Percentiles rank a stretch among this genome's conserved stretches.
Conservation (phyloP, 768 basidiomycete species). For the Roridomyces roridus region DNA sequence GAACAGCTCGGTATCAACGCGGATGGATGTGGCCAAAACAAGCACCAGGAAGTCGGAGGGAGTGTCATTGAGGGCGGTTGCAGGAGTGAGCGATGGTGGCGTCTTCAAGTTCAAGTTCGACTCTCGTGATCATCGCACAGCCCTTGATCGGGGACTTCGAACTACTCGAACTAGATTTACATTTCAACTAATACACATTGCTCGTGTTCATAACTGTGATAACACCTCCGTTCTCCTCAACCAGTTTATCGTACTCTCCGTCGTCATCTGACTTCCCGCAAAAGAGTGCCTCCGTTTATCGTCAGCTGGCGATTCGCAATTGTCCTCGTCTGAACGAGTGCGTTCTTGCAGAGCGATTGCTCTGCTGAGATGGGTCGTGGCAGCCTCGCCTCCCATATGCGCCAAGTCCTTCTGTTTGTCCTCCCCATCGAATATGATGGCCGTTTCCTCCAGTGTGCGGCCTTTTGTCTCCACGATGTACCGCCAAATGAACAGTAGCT, state of each 20-base stretch:
- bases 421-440: conserved; percentile 73
- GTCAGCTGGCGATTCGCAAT: not conserved
- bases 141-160: no score
- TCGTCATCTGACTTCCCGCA: conserved; percentile 10
- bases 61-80: no score
- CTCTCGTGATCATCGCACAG: no score
- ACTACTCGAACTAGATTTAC: no score
- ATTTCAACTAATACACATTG: not conserved
- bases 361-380: conserved; percentile 36
- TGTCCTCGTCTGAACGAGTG: conserved; percentile 12
- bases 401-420: conserved; percentile 49
- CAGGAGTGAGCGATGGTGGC: no score
- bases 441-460: conserved; percentile 76
- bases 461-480: conserved; percentile 72
- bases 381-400: conserved; percentile 55
- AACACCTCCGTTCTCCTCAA: conserved; percentile 7
- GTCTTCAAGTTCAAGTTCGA: no score
- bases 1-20: conserved; percentile 51
- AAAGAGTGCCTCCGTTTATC: conserved; percentile 10
- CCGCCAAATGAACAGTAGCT: conserved; percentile 59
- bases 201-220: not conserved
- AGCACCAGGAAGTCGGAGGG: no score
- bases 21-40: conserved; percentile 75
- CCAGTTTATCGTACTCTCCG: conserved; percentile 20
- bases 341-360: conserved; percentile 21